Conservation (phyloP, 148 eudicot genomes). For the Suaeda aralocaspica region DNA sequence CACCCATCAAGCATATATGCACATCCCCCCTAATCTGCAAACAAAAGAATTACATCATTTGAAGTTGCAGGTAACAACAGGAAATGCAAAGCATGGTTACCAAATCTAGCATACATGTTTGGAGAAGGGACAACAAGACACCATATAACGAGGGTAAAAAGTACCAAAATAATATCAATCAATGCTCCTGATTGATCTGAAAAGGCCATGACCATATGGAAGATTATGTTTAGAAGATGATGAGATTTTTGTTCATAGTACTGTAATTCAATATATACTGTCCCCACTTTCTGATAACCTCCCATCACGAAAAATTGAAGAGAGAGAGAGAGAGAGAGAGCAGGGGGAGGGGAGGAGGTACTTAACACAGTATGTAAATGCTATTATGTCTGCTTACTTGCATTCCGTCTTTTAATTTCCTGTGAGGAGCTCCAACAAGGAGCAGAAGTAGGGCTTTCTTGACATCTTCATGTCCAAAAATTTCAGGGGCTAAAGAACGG, state of each 20-base stretch:
- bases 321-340: neutral
- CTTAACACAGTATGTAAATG: neutral
- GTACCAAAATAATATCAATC: too few species aligned
- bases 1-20: slow-evolving; percentile 98
- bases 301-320: too few species aligned
- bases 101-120: neutral
- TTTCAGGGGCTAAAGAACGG: slow-evolving; percentile 92
- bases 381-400: slow-evolving; percentile 42
- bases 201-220: too few species aligned
- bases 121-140: too few species aligned
- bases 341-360: neutral
- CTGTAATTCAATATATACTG: too few species aligned
- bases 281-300: too few species aligned
- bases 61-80: neutral
- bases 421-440: slow-evolving; percentile 95
- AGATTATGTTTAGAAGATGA: too few species aligned
- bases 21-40: slow-evolving; percentile 96
- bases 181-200: too few species aligned
- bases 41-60: neutral
- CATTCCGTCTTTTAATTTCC: slow-evolving; percentile 95
- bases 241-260: too few species aligned
- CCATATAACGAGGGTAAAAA: too few species aligned
- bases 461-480: slow-evolving; percentile 97
- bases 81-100: neutral
- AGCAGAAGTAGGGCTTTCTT: slow-evolving; percentile 95